phyloP scores from a whole-genome alignment of 495 filamentous ascomycete species.

The Penicillium riverlandense region DNA sequence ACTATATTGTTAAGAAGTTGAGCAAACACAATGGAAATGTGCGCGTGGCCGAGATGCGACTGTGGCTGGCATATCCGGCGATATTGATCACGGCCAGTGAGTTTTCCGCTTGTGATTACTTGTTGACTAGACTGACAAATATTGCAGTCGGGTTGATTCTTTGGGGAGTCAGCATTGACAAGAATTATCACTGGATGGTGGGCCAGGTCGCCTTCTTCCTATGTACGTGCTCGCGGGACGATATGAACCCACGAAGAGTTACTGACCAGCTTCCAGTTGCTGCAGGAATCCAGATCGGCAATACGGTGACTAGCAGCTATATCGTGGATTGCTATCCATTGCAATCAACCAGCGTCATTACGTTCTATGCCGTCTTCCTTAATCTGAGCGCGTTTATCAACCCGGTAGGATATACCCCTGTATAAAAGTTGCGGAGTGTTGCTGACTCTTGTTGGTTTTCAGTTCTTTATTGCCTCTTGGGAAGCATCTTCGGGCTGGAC shows the following conservation, averaged over 20 bases:
- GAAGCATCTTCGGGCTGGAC: constrained; percentile 44
- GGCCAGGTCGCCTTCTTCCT: constrained; percentile 54
- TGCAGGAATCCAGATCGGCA: constrained; percentile 56
- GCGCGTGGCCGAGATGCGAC: constrained; percentile 48
- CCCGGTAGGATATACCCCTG: constrained; percentile 22
- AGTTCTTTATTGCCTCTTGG: constrained; percentile 55
- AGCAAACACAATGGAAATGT: constrained; percentile 39
- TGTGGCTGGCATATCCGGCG: constrained; percentile 55
- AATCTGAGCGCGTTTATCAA: constrained; percentile 46
- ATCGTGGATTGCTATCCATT: constrained; percentile 53
- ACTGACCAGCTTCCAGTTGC: constrained; percentile 29
- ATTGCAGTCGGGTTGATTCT: constrained; percentile 33
- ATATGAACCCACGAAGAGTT: background rate
- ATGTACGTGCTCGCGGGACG: constrained; percentile 14
- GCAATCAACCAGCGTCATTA: constrained; percentile 52
- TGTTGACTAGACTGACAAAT: background rate
- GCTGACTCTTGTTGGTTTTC: background rate
- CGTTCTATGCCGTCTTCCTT: constrained; percentile 55
- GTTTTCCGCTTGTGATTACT: constrained; percentile 1
- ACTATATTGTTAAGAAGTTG: constrained; percentile 40
- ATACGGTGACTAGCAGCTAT: constrained; percentile 49
- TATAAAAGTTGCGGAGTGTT: background rate
- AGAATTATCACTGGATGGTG: constrained; percentile 51
- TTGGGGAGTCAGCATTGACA: constrained; percentile 54
- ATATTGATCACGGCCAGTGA: constrained; percentile 38